Evolutionary conservation across 2,329 filamentous ascomycete species (phyloP).

Genomic region (Alternaria dauci): DNA sequence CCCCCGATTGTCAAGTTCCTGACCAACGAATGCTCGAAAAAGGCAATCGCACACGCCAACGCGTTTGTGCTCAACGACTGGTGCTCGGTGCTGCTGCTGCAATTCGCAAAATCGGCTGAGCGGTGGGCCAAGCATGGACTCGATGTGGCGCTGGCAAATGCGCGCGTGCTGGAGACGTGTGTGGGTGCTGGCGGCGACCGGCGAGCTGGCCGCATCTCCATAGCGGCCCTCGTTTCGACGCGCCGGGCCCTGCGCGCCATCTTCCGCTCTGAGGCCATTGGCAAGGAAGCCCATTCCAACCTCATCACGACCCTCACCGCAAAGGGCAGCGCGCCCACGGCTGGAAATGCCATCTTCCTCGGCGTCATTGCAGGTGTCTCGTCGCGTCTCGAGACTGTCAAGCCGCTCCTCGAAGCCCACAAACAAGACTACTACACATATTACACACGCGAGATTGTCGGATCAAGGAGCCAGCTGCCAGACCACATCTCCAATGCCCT

Average conservation of each 20-base stretch:
- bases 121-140: conserved; percentile 71
- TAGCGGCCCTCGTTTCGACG: conserved; percentile 79
- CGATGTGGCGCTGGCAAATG: conserved; percentile 73
- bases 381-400: conserved; percentile 71
- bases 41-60: conserved; percentile 77
- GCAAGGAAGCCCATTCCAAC: conserved; percentile 68
- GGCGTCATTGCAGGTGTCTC: conserved; percentile 89
- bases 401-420: conserved; percentile 67
- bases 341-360: conserved; percentile 78
- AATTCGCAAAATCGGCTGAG: conserved; percentile 66
- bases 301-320: conserved; percentile 72
- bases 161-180: conserved; percentile 80
- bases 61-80: conserved; percentile 92
- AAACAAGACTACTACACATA: conserved; percentile 82
- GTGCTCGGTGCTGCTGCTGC: conserved; percentile 81
- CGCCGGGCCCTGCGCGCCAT: conserved; percentile 80
- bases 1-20: conserved; percentile 72
- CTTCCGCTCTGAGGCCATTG: conserved; percentile 66
- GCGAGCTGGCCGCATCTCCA: conserved; percentile 64
- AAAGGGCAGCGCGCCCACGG: conserved; percentile 70
- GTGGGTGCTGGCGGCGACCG: conserved; percentile 58
- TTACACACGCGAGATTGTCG: conserved; percentile 84
- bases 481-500: conserved; percentile 76
- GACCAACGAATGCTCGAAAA: conserved; percentile 76
- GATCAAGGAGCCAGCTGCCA: conserved; percentile 76